Conservation (phyloP, 306 rosid species). For the Pueraria montana region DNA sequence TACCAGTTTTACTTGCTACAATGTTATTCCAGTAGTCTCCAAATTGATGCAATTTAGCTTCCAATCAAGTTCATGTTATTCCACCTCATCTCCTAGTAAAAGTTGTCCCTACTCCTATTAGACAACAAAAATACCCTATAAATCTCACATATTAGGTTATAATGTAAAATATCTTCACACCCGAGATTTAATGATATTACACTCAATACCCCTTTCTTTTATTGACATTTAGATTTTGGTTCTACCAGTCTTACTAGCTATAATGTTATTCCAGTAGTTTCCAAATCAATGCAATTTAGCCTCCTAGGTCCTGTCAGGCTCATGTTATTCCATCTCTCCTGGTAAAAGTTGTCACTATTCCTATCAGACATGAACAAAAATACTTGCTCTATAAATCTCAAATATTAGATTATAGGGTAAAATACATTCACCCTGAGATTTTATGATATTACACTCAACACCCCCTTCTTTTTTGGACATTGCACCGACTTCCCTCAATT, state of each 20-base stretch:
- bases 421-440: not conserved
- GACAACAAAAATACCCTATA: not conserved
- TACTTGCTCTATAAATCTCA: not conserved
- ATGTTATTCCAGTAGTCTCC: not conserved
- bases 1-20: not conserved
- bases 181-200: not conserved
- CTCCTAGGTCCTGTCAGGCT: no score
- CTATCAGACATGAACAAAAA: not conserved
- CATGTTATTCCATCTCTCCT: not conserved
- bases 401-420: not conserved
- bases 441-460: not conserved
- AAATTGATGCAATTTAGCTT: not conserved
- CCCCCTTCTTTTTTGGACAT: not conserved
- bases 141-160: not conserved
- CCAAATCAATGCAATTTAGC: not conserved
- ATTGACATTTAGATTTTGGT: not conserved
- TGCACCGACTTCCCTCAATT: not conserved
- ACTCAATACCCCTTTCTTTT: not conserved
- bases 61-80: not conserved
- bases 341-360: conserved; percentile 4
- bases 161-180: not conserved
- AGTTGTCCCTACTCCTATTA: conserved; percentile 14
- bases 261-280: not conserved
- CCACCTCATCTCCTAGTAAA: not conserved
- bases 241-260: not conserved